Base-by-base conservation (phyloP, 2,329 filamentous ascomycete species). In the Sporothrix curviconia region DNA sequence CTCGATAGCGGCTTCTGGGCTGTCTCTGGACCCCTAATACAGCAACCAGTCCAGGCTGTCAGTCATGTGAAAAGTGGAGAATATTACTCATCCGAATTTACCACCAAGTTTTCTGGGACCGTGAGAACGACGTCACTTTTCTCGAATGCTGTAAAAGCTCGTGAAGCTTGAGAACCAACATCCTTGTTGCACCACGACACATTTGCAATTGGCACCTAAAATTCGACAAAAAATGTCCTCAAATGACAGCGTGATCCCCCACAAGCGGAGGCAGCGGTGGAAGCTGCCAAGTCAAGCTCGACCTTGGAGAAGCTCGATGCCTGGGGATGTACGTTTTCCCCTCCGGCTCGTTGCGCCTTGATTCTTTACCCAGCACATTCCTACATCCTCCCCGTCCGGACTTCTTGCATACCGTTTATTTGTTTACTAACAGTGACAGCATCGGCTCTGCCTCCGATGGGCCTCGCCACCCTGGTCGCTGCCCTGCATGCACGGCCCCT, bases 401-500 rank as follows among this genome's bases (percentile, higher is more conserved):
- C n/a, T n/a, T n/a, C n/a, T n/a, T n/a, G n/a, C n/a, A n/a, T 28
- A 1, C 12, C 8, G 14, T 36, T 12, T 25, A 8, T 3, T 24
- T 37, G 15, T 25, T 2, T 3, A 5, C 32, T 17, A 7, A n/a
- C 25, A 9, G 17, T 52, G 24, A 52, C 44, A 84, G 81, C 76
- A 55, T 78, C 76, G 44, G 76, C 80, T 50, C 68, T 84, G 36
- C 77, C 81, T 1, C 74, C 80, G 12, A 77, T 79, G 58, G 75
- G 78, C 44, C 74, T 84, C 22, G 80, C 79, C 40, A 82, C 80
- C 46, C 74, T 84, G 40, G 73, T 83, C 59, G 76, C 78, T 11
- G 74, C 80, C 36, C 76, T 83, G 15, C 81, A 84, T 72, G 73
- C 72, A 44, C 78, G 79, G 2, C 81, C 81, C 34, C 67, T 80